Evolutionary conservation across 202 grass and related monocot species (phyloP), one percentile per base, ranked within the genome.

Genomic region (Eragrostis tef): DNA sequence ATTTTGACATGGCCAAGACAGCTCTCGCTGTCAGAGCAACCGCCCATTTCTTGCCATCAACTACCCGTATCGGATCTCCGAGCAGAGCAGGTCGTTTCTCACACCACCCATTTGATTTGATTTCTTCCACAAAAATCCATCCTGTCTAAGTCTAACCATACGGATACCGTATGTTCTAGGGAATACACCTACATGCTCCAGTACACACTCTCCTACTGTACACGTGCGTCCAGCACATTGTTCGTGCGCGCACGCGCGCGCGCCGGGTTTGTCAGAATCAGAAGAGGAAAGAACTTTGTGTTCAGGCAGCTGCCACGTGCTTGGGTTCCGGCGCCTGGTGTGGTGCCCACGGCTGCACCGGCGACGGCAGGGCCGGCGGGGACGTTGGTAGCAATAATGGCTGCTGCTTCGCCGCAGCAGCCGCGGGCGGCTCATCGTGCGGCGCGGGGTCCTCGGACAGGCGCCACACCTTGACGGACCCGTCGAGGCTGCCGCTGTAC

Each of bases 401-500:
- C 17, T n/a, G 51, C 19, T 54, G 76, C 54, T 3, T 8, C 1
- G 0, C 29, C 29, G 29, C 29, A 2, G 29, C 29, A 3, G n/a
- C n/a, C n/a, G 29, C 4, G 4, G 24, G 9, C 14, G 46, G 14
- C 20, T 64, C 13, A 20, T 39, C 34, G 31, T 12, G 10, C 6
- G 65, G 50, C 57, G 79, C 6, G 47, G 54, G 45, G 0, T 71
- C 60, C 45, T 88, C 90, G 16, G 67, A 49, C 22, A 98, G 86
- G 7, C 86, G 82, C 94, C 94, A 94, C 27, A 98, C 90, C 72
- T 94, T 98, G 64, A 98, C 86, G 0, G 92, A 94, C 36, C 87
- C 82, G 79, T 98, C 94, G 20, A 98, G 79, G 88, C 94, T 98
- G 20, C 94, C 94, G 34, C 94, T 98, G 83, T 98, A 94, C 70